Base-by-base conservation (phyloP, 2,329 filamentous ascomycete species). In the Sodiomyces alkalinus region DNA sequence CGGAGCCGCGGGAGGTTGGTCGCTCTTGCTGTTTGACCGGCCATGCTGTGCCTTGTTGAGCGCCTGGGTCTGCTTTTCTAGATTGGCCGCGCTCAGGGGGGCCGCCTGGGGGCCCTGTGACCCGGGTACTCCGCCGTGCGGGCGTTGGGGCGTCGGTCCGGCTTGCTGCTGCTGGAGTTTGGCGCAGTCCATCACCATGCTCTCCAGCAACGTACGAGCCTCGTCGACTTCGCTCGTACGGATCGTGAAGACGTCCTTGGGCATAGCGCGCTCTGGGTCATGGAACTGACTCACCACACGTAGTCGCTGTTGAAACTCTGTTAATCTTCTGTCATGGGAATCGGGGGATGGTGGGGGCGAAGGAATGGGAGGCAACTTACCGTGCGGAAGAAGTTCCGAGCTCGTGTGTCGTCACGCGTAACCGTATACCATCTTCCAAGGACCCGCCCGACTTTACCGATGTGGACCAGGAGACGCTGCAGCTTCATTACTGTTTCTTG, bases 1-100 rank as follows among this genome's bases (percentile, higher is more conserved):
- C 11, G 71, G 69, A 7, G 71, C 68, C 9, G 66, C 57, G 4
- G 69, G 68, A 1, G 62, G 49, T 35, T 65, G 60, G 7, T 52
- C 55, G 7, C 49, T 50, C 42, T 64, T 68, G 44, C 55, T 62
- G 19, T 40, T 47, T 4, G 52, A 50, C 30, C 56, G 55, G 33
- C 59, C 55, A 31, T 58, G 58, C 38, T 55, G 47, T 5, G 23
- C 15, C 35, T 68, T 64, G 39, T 44, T 62, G 32, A 60, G 45
- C 4, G 55, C 55, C 33, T 64, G 57, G 3, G 56, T 52, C 39
- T 68, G 62, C 42, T 67, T 68, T 38, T 64, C 62, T 22, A 67
- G 42, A 35, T 65, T 66, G 19, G 56, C 54, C 9, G 58, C 56
- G 32, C 53, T 66, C 22, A 62, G 43, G 4, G 57, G 52, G 26